Base-by-base conservation (phyloP, 768 basidiomycete species). In the Saitozyma podzolica region DNA sequence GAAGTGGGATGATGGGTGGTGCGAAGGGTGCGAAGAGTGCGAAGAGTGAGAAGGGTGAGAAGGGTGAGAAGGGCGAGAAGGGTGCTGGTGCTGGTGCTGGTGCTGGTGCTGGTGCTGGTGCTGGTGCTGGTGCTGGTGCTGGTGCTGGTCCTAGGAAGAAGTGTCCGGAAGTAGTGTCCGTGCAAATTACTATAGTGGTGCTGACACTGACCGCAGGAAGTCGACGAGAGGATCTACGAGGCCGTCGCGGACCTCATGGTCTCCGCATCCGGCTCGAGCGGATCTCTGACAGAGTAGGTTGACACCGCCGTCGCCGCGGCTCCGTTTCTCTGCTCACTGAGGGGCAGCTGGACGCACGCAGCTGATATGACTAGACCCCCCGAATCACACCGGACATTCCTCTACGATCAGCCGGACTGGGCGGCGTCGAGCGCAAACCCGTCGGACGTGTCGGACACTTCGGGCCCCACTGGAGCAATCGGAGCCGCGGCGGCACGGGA, bases 311-410 rank as follows among this genome's bases (percentile, higher is more conserved):
- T 40, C 14, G 5, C 16, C 41, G 13, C 29, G 29, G 2, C 29
- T 2, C 29, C 29, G 29, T 29, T 29, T 5, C 29, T 29, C 29
- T 29, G 5, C 29, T 29, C 29, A 29, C 29, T 29, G 29, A 29
- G 29, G 29, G 29, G 29, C 29, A 29, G 29, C 29, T 2, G 29
- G 39, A 29, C 14, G 20, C 6, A 29, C 16, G 41, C 59, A 54
- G 59, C 53, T 51, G 41, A n/a, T n/a, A 11, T 45, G 45, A 40
- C 9, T 56, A 62, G 54, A 41, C 61, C 54, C 41, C 29, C 62
- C 41, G 60, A 71, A 39, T 75, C 74, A 8, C 73, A 69, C 59
- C 69, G 76, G 50, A 76, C 76, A 0, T 77, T 77, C 60, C 69
- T 79, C 9, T 79, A 76, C 64, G 47, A 67, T 42, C 8, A 47